These are phyloP conservation scores for Penicillium sp. DNA, from an alignment of 2,329 filamentous ascomycete species.

Conservation along the genomic window DNA sequence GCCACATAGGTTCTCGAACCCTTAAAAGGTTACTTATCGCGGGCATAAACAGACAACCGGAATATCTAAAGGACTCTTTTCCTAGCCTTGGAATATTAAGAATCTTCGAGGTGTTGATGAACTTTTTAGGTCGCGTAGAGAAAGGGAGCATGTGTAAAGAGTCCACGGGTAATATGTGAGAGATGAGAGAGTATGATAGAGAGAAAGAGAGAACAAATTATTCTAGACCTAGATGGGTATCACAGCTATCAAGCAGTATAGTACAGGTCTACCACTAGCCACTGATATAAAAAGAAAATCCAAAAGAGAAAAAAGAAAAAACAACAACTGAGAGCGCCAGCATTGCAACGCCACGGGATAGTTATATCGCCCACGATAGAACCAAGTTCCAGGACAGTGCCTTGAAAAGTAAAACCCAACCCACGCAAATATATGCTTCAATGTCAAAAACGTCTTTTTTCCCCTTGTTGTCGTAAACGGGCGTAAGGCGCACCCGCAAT, in stretches of 20 bases:
- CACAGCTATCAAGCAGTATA: slow-evolving; percentile 29
- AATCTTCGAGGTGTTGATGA: too few species aligned
- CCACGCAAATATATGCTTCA: slow-evolving; percentile 20
- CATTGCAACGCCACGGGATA: slow-evolving; percentile 1
- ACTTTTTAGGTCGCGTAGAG: too few species aligned
- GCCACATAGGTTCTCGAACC: too few species aligned
- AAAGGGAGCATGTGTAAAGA: too few species aligned
- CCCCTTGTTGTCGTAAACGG: slow-evolving; percentile 15
- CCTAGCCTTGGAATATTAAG: too few species aligned
- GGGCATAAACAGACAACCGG: too few species aligned
- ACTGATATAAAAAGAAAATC: slow-evolving; percentile 12
- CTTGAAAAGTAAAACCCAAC: slow-evolving; percentile 12
- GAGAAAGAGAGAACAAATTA: slow-evolving; percentile 4
- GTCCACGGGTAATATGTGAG: not conserved
- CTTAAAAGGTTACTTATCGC: too few species aligned
- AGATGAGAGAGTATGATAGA: not conserved
- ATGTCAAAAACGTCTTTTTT: slow-evolving; percentile 14
- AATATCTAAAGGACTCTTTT: too few species aligned
- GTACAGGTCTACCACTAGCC: slow-evolving; percentile 27
- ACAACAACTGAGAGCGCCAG: slow-evolving; percentile 9
- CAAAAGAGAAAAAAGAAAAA: not conserved
- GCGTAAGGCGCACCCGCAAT: not conserved
- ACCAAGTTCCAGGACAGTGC: slow-evolving; percentile 3
- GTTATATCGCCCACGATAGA: not conserved
- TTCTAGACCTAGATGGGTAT: slow-evolving; percentile 26